A percentile compares a stretch with the other conserved stretches of the same genome.
phyloP scores from a whole-genome alignment of 2,329 filamentous ascomycete genomes.

The Botrytis fabae region DNA sequence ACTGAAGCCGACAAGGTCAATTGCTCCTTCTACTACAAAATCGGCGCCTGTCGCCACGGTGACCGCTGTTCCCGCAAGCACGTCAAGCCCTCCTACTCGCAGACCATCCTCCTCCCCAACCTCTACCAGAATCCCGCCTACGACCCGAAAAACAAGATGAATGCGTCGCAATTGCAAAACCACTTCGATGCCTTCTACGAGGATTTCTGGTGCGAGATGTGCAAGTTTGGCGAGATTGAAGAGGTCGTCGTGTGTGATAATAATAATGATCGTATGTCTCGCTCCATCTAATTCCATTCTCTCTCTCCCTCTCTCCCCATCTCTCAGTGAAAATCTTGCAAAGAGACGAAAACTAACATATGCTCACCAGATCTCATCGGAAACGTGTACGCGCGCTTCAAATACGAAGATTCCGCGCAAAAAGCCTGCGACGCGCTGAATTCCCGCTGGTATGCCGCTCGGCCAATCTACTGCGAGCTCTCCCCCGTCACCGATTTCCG shows the following conservation, averaged over 20 bases:
- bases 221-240: slow-evolving; percentile 96
- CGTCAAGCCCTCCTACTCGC: slow-evolving; percentile 97
- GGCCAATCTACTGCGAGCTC: slow-evolving; percentile 97
- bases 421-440: slow-evolving; percentile 93
- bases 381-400: slow-evolving; percentile 99
- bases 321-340: slow-evolving; percentile 26
- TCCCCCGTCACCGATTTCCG: slow-evolving; percentile 96
- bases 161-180: slow-evolving; percentile 91
- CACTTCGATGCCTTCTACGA: slow-evolving; percentile 99
- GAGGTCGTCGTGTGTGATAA: slow-evolving; percentile 99
- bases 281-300: not conserved
- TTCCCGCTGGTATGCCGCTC: slow-evolving; percentile 91
- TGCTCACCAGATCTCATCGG: slow-evolving; percentile 75
- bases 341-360: not conserved
- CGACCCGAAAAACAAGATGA: slow-evolving; percentile 97
- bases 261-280: slow-evolving; percentile 71
- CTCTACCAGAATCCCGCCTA: slow-evolving; percentile 99
- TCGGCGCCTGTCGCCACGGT: slow-evolving; percentile 96
- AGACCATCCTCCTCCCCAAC: slow-evolving; percentile 97
- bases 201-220: slow-evolving; percentile 99
- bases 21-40: slow-evolving; percentile 99
- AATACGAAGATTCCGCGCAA: slow-evolving; percentile 97
- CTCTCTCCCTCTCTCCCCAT: not conserved
- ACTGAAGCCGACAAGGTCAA: slow-evolving; percentile 99
- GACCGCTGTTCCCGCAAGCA: slow-evolving; percentile 98